Evolutionary conservation across 441 rosid species (phyloP).

Genomic region (Syzygium malaccense): DNA sequence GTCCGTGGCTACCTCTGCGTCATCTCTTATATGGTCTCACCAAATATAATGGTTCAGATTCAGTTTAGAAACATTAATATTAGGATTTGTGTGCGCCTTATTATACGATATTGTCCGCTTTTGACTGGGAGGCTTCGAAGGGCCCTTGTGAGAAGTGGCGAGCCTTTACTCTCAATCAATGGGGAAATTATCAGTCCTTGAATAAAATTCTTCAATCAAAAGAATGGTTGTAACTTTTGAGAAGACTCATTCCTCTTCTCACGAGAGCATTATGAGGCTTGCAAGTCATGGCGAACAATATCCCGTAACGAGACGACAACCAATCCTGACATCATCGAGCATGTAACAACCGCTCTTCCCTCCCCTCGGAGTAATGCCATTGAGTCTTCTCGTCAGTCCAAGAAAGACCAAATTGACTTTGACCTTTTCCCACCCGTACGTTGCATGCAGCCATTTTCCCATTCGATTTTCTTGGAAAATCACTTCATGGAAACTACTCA

Average conservation of each 20-base stretch:
- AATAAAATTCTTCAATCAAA: not conserved
- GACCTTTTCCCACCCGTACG: not conserved
- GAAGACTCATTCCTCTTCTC: not conserved
- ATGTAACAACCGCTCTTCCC: not conserved
- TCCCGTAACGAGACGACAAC: not conserved
- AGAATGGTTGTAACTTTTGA: not conserved
- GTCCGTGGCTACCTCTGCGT: not conserved
- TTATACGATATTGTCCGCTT: not conserved
- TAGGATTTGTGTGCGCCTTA: not conserved
- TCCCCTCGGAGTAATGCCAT: not conserved
- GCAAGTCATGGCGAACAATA: not conserved
- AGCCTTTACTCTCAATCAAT: not conserved
- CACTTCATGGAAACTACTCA: not conserved
- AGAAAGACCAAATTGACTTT: not conserved
- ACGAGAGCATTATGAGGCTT: not conserved
- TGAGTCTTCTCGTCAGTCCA: not conserved
- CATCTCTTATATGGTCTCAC: rapidly evolving
- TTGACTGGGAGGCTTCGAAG: not conserved
- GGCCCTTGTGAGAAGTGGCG: not conserved
- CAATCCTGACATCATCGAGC: not conserved
- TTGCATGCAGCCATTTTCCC: not conserved
- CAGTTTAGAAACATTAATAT: not conserved
- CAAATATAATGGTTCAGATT: rapidly evolving
- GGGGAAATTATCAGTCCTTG: not conserved
- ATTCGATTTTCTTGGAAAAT: not conserved